phyloP scores from a whole-genome alignment of 2,329 filamentous ascomycete species.

The Arthrobotrys entomopaga region DNA sequence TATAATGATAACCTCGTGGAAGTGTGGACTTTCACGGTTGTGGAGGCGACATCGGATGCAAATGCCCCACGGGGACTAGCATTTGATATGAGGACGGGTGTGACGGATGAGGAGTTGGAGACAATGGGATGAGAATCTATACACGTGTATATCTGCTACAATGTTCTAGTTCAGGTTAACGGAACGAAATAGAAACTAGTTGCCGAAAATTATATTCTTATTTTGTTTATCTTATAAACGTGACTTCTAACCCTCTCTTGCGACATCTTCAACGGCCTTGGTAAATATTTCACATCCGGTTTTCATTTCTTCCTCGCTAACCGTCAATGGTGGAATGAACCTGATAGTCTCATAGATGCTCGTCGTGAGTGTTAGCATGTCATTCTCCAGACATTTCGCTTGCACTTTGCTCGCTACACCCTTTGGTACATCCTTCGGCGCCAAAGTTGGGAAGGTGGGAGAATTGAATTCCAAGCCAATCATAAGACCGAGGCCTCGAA shows the following conservation, averaged over 20 bases:
- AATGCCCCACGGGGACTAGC: neutral
- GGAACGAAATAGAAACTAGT: neutral
- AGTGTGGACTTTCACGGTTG: neutral
- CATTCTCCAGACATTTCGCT: conserved; percentile 62
- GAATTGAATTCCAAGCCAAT: conserved; percentile 62
- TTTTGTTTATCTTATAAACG: neutral
- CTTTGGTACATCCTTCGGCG: conserved; percentile 57
- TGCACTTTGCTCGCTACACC: conserved; percentile 62
- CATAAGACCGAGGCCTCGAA: conserved; percentile 62
- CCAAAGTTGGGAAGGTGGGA: conserved; percentile 42
- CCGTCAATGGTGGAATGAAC: conserved; percentile 63
- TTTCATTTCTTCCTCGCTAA: conserved; percentile 62
- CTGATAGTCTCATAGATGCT: conserved; percentile 63
- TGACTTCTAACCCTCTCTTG: conserved; percentile 57
- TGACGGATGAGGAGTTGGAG: conserved; percentile 9
- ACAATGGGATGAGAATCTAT: neutral
- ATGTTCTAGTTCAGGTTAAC: conserved; percentile 7
- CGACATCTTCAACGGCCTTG: conserved; percentile 62
- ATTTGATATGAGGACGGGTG: neutral
- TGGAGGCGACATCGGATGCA: neutral
- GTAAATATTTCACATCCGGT: conserved; percentile 61
- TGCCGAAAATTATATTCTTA: neutral
- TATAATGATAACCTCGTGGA: neutral
- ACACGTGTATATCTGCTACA: neutral
- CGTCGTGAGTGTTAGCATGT: conserved; percentile 62